phyloP scores from a whole-genome alignment of 106 monocot genomes.

The Iris macrosiphon region DNA sequence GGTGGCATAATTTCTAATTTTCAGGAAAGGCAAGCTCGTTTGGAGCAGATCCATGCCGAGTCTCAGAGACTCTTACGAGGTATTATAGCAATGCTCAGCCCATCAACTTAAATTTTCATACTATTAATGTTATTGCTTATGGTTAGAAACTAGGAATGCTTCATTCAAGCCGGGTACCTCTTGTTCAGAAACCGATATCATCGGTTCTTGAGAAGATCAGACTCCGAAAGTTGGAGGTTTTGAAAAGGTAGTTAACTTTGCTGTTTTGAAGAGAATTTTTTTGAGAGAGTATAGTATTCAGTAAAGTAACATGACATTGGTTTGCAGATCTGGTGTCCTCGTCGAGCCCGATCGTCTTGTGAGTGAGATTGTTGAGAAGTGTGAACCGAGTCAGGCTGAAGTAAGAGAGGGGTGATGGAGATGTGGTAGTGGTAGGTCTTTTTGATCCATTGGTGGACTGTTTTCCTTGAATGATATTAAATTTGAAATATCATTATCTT shows the following conservation, averaged over 20 bases:
- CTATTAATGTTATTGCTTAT: too few relatives aligned
- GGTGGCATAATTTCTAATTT: background rate
- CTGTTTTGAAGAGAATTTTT: too few relatives aligned
- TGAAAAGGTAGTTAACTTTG: constrained; percentile 45
- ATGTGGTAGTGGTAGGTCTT: constrained; percentile 19
- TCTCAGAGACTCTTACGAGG: constrained; percentile 84
- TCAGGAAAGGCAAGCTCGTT: constrained; percentile 65
- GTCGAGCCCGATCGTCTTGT: constrained; percentile 7
- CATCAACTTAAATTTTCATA: too few relatives aligned
- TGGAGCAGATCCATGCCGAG: constrained; percentile 69
- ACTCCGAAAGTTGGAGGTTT: constrained; percentile 54
- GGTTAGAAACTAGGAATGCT: constrained; percentile 72
- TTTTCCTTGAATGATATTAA: too few relatives aligned
- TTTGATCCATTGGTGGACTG: too few relatives aligned
- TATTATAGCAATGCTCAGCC: too few relatives aligned
- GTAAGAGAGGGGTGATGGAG: constrained; percentile 5
- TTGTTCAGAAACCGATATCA: constrained; percentile 79
- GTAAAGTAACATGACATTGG: too few relatives aligned
- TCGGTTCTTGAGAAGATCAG: constrained; percentile 88
- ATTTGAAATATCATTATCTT: too few relatives aligned
- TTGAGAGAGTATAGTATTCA: too few relatives aligned
- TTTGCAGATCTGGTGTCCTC: too few relatives aligned
- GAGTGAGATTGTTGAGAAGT: constrained; percentile 8
- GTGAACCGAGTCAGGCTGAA: background rate
- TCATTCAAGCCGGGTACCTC: constrained; percentile 59